Percentiles rank a stretch among this genome's conserved stretches.
phyloP scores from a whole-genome alignment of 2,329 filamentous ascomycete species.

The Ceratocystis cubensis region DNA sequence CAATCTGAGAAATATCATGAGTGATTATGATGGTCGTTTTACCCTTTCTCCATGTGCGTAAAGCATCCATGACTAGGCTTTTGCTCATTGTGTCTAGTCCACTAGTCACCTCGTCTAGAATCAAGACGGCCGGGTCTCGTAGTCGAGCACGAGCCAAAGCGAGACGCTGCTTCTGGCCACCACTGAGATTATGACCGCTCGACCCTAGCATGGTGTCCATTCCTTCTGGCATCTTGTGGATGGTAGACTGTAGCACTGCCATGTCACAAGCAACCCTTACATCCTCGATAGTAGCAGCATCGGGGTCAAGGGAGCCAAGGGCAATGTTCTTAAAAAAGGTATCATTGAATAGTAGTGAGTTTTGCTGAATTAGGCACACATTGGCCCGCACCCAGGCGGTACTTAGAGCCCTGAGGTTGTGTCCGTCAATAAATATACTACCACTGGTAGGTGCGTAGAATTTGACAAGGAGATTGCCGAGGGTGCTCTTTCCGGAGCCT shows the following conservation, averaged over 20 bases:
- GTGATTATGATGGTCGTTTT: constrained; percentile 92
- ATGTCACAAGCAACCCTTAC: constrained; percentile 52
- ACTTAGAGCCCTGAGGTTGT: constrained; percentile 49
- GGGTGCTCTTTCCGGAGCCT: constrained; percentile 53
- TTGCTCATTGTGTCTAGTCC: constrained; percentile 45
- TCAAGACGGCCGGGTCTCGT: constrained; percentile 64
- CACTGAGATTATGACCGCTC: constrained; percentile 60
- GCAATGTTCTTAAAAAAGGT: constrained; percentile 67
- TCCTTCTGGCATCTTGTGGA: constrained; percentile 54
- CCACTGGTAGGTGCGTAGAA: constrained; percentile 61
- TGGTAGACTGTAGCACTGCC: constrained; percentile 55
- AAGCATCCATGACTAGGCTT: constrained; percentile 55
- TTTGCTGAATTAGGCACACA: constrained; percentile 70
- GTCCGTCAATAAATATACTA: constrained; percentile 54
- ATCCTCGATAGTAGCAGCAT: constrained; percentile 35
- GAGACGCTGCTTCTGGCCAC: constrained; percentile 72
- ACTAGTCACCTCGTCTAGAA: constrained; percentile 57
- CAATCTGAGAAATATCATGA: constrained; percentile 71
- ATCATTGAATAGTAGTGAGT: constrained; percentile 65
- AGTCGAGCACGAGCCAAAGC: constrained; percentile 68
- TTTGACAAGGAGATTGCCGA: constrained; percentile 65
- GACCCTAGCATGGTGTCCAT: constrained; percentile 57
- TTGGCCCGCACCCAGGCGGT: constrained; percentile 63
- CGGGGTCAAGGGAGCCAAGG: constrained; percentile 46
- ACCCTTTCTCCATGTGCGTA: constrained; percentile 61